These are phyloP conservation scores for Paraphoma chrysanthemicola DNA, from an alignment of 2,329 filamentous ascomycete species.

Conservation along the genomic window DNA sequence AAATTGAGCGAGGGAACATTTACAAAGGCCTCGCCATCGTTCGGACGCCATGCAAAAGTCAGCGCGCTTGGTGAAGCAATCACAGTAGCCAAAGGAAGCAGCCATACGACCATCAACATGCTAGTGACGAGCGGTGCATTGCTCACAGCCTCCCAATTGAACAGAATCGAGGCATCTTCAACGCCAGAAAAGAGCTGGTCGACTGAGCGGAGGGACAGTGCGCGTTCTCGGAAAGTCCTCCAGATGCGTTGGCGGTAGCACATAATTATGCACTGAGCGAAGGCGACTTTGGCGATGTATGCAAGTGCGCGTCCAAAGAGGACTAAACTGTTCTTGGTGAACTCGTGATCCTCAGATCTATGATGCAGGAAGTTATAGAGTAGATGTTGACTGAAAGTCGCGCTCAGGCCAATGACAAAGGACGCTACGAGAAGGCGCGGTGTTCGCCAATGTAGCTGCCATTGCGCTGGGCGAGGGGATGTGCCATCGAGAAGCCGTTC, in stretches of 20 bases:
- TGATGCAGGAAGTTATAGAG: conserved; percentile 41
- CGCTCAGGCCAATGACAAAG: not conserved
- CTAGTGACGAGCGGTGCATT: conserved; percentile 31
- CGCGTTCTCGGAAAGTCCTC: conserved; percentile 38
- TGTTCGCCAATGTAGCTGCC: conserved; percentile 48
- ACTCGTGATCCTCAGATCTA: conserved; percentile 24
- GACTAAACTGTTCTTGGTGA: conserved; percentile 39
- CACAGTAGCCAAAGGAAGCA: conserved; percentile 46
- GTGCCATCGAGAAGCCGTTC: conserved; percentile 37
- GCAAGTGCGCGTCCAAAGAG: conserved; percentile 43
- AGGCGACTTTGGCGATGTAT: conserved; percentile 43
- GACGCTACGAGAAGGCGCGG: conserved; percentile 24
- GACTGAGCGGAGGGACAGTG: conserved; percentile 43
- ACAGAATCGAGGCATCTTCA: conserved; percentile 41
- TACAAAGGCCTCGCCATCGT: conserved; percentile 5
- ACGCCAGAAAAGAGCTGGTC: conserved; percentile 44
- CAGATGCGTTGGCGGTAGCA: conserved; percentile 46
- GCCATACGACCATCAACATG: conserved; percentile 40
- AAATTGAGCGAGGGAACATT: conserved; percentile 37
- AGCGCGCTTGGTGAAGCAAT: conserved; percentile 47
- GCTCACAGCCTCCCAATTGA: conserved; percentile 40
- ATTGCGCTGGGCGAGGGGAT: conserved; percentile 34
- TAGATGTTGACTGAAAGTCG: conserved; percentile 34
- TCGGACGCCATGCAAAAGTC: conserved; percentile 42
- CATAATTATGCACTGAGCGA: conserved; percentile 37